A percentile compares a stretch with the other conserved stretches of the same genome.
Conservation (phyloP, 352 stramenopile genomes). For the Aphanomyces invadans region DNA sequence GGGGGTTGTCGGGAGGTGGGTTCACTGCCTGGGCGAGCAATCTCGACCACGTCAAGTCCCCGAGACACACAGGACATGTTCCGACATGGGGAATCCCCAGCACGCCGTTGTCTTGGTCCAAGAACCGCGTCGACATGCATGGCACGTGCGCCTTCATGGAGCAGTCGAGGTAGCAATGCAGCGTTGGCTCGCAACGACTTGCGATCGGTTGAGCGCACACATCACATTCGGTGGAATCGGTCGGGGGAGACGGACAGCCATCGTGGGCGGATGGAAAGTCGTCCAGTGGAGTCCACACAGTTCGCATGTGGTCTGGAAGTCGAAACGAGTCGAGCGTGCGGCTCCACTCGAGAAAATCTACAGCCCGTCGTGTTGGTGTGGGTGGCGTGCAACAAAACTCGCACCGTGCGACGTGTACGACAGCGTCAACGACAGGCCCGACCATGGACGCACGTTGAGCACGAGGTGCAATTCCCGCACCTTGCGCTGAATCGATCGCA, state of each 20-base stretch:
- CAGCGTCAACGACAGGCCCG: neutral
- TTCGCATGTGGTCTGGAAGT: neutral
- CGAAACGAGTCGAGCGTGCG: neutral
- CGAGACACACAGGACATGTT: neutral
- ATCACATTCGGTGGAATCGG: neutral
- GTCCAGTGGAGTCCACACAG: neutral
- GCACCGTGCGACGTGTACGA: constrained; percentile 16
- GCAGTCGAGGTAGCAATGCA: neutral
- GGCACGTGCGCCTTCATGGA: neutral
- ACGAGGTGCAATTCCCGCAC: constrained; percentile 60
- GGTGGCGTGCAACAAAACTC: no score
- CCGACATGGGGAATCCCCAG: neutral
- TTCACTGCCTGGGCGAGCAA: neutral
- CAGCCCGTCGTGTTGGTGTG: neutral
- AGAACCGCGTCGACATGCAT: neutral
- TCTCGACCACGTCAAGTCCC: neutral
- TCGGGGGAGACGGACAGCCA: neutral
- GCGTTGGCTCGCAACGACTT: neutral
- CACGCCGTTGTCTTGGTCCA: neutral
- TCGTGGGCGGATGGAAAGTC: neutral
- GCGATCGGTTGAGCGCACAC: neutral
- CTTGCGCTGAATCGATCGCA: constrained; percentile 60
- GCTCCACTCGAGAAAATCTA: neutral
- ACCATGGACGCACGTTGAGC: constrained; percentile 46
- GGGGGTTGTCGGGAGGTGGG: constrained; percentile 6